These are phyloP conservation scores for Metschnikowia dekortorum DNA, from an alignment of 805 yeast species.

Conservation along the genomic window DNA sequence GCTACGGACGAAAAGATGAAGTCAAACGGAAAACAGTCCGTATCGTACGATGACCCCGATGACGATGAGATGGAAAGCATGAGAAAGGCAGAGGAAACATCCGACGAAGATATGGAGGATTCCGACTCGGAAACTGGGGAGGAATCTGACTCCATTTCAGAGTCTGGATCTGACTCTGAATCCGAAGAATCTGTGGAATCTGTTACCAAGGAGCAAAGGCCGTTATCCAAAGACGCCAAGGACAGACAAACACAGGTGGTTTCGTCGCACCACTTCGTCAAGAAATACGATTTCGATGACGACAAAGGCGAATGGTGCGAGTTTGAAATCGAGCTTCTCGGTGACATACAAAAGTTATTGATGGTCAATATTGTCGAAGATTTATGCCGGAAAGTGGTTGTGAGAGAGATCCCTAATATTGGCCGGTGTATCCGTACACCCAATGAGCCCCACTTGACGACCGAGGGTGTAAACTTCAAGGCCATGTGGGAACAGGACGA, in stretches of 20 bases:
- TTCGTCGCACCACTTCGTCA: conserved; percentile 65
- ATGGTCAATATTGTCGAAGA: conserved; percentile 97
- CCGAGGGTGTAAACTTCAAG: conserved; percentile 97
- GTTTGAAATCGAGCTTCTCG: conserved; percentile 76
- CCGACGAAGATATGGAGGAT: conserved; percentile 55
- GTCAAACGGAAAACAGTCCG: conserved; percentile 73
- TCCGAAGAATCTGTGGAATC: conserved; percentile 14
- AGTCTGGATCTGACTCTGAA: conserved; percentile 31
- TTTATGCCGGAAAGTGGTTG: conserved; percentile 83
- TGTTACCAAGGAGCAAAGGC: conserved; percentile 11
- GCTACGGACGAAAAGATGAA: conserved; percentile 57
- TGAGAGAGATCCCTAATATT: conserved; percentile 84
- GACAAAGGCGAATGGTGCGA: conserved; percentile 87
- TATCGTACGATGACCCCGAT: conserved; percentile 91
- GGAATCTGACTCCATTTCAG: conserved; percentile 28
- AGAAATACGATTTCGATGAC: conserved; percentile 88
- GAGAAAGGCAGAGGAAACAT: conserved; percentile 76
- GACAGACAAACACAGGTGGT: conserved; percentile 84
- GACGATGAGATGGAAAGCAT: conserved; percentile 90
- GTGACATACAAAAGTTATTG: conserved; percentile 84
- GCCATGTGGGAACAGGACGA: conserved; percentile 99
- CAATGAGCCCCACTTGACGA: conserved; percentile 60
- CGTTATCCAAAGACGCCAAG: conserved; percentile 58
- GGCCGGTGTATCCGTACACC: conserved; percentile 88
- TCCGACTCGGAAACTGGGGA: conserved; percentile 33